Base-by-base conservation (phyloP, 2,329 filamentous ascomycete species). In the Aspergillus sp. region DNA sequence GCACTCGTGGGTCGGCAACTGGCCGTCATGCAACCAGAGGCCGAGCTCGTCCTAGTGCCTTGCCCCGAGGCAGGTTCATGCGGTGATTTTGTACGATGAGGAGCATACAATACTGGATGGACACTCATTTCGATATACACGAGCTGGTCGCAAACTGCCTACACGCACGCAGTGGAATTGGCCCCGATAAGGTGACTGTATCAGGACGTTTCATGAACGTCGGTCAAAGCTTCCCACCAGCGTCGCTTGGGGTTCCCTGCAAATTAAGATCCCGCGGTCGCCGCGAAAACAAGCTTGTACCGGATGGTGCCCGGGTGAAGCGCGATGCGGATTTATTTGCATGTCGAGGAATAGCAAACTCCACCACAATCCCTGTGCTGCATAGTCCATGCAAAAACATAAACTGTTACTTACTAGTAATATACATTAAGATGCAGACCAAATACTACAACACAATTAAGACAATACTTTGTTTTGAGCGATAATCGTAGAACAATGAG, bases 1-100 rank as follows among this genome's bases (percentile, higher is more conserved):
- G 67, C 14, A 66, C 66, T 17, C 64, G 70, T 17, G 68, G 62
- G 8, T 58, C 64, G 3, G 62, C 64, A 47, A 52, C 64, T 53
- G 62, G 70, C 56, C 73, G 74, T 27, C 74, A 77, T 67, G 60
- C 73, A 17, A 76, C 73, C 14, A 64, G 75, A 68, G 74, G 75
- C 40, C 67, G 73, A 41, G 65, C 63, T 56, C 74, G 75, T 24
- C 64, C 71, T 5, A 77, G 75, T 52, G 74, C 70, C 33, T 62
- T 77, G 44, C 74, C 76, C 19, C 70, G 75, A 55, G 76, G 74
- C 7, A 73, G 73, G 57, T 76, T 75, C 17, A 61, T 65, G 45
- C 72, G 71, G 57, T 79, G 69, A 74, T 60, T 8, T 15, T 45
- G 39, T 24, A 41, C 33, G 23, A 15, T 31, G 15, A 39, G 19